Conservation (phyloP, 192 early-diverging fungal species). For the Phycomyces nitens region DNA sequence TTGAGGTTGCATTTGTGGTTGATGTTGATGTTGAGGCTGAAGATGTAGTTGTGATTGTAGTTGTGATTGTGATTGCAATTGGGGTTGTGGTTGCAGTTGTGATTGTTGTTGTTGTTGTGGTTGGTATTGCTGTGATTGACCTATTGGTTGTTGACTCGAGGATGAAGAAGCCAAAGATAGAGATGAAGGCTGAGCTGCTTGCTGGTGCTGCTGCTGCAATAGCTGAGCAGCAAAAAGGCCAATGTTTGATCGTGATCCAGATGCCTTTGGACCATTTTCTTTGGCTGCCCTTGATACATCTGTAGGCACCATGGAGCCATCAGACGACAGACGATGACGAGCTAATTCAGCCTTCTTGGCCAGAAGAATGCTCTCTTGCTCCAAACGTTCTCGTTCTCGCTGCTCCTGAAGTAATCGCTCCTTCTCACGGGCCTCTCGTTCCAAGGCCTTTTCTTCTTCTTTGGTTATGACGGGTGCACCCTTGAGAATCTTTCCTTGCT, state of each 20-base stretch:
- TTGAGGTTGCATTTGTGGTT: neutral
- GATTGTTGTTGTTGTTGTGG: neutral
- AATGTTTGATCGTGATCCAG: slow-evolving; percentile 3
- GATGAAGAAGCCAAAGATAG: neutral
- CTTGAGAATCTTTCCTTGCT: slow-evolving; percentile 24
- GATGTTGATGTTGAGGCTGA: neutral
- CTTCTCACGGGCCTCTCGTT: slow-evolving; percentile 13
- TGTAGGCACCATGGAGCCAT: neutral
- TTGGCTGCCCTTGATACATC: neutral
- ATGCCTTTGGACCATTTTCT: neutral
- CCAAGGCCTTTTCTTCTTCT: slow-evolving; percentile 24
- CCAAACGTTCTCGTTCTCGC: slow-evolving; percentile 3
- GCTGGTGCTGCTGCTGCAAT: slow-evolving; percentile 11
- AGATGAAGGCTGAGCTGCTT: neutral
- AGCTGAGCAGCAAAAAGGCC: slow-evolving; percentile 15
- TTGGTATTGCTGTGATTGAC: neutral
- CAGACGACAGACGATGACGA: neutral
- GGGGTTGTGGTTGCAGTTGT: neutral
- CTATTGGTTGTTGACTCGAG: neutral
- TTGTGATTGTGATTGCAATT: neutral
- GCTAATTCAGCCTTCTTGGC: neutral
- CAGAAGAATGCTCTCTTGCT: neutral
- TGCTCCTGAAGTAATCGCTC: slow-evolving; percentile 5
- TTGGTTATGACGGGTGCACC: slow-evolving; percentile 26
- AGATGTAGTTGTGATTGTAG: neutral